These are phyloP conservation scores for Peribolospora baueri DNA, from an alignment of 768 basidiomycete genomes.

Conservation along the genomic window DNA sequence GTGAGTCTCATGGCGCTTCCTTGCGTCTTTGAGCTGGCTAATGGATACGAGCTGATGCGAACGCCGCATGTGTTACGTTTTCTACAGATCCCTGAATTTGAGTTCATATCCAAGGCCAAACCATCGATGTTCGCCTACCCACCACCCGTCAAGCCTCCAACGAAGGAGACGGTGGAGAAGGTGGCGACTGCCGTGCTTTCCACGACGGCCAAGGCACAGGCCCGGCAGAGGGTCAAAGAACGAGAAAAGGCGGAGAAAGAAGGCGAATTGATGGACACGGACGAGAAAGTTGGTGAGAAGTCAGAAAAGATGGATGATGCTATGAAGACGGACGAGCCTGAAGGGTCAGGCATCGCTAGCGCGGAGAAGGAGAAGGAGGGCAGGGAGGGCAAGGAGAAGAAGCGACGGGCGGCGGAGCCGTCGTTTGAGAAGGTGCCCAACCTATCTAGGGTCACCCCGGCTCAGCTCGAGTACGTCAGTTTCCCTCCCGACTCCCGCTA, in stretches of 20 bases:
- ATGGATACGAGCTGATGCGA: neutral
- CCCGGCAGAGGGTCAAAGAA: slow-evolving; percentile 57
- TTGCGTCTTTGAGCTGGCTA: neutral
- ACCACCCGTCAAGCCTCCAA: slow-evolving; percentile 55
- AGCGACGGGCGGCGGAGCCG: slow-evolving; percentile 44
- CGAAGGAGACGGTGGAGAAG: slow-evolving; percentile 77
- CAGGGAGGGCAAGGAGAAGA: slow-evolving; percentile 18
- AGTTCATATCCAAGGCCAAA: slow-evolving; percentile 66
- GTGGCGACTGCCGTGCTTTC: slow-evolving; percentile 85
- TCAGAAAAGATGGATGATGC: slow-evolving; percentile 36
- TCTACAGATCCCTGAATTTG: slow-evolving; percentile 65
- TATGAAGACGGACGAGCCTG: slow-evolving; percentile 41
- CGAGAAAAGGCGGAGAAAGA: slow-evolving; percentile 41
- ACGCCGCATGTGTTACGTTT: neutral
- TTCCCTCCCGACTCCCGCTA: slow-evolving; percentile 62
- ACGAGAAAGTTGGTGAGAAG: neutral
- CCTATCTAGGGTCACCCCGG: slow-evolving; percentile 75
- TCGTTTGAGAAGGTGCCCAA: slow-evolving; percentile 52
- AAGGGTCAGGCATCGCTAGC: slow-evolving; percentile 9
- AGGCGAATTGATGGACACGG: slow-evolving; percentile 55
- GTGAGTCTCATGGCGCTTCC: slow-evolving; percentile 22
- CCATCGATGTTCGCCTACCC: slow-evolving; percentile 89
- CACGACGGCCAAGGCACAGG: slow-evolving; percentile 91
- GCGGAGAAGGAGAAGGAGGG: slow-evolving; percentile 4
- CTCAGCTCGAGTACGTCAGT: slow-evolving; percentile 57